These are phyloP conservation scores for Lecanicillium sp. DNA, from an alignment of 2,329 filamentous ascomycete species.

Conservation along the genomic window DNA sequence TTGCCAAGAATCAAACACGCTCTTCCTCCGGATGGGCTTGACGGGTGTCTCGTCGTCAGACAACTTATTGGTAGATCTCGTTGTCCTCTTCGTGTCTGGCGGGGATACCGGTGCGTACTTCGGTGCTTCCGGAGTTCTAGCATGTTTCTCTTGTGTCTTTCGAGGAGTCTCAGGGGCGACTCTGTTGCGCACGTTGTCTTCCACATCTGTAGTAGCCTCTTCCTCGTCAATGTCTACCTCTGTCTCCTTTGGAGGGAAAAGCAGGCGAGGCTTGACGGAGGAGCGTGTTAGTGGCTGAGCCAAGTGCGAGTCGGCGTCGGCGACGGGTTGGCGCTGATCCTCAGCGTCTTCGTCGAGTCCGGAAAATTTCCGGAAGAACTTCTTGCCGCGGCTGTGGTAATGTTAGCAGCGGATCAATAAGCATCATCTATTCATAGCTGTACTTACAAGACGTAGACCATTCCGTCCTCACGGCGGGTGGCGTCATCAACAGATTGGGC, in stretches of 20 bases:
- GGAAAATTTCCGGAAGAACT: slow-evolving; percentile 63
- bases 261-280: slow-evolving; percentile 62
- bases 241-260: slow-evolving; percentile 53
- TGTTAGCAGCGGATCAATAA: slow-evolving; percentile 17
- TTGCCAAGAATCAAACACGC: slow-evolving; percentile 62
- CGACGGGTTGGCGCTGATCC: slow-evolving; percentile 24
- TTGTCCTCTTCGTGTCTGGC: slow-evolving; percentile 53
- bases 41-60: slow-evolving; percentile 32
- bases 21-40: slow-evolving; percentile 29
- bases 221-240: slow-evolving; percentile 44
- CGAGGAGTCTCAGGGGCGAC: slow-evolving; percentile 28
- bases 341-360: slow-evolving; percentile 26
- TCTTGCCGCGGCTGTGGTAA: slow-evolving; percentile 63
- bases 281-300: slow-evolving; percentile 52
- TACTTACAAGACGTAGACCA: slow-evolving; percentile 74
- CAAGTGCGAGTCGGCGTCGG: slow-evolving; percentile 26
- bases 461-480: slow-evolving; percentile 59
- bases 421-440: no score
- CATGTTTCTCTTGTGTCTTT: slow-evolving; percentile 20
- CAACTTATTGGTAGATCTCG: slow-evolving; percentile 47
- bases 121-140: slow-evolving; percentile 45
- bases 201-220: slow-evolving; percentile 52
- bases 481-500: slow-evolving; percentile 55
- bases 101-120: slow-evolving; percentile 53
- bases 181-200: slow-evolving; percentile 35